Percentiles rank a stretch among this genome's conserved stretches.
Conservation (phyloP, 106 monocot species). For the Phalaenopsis aphrodite region DNA sequence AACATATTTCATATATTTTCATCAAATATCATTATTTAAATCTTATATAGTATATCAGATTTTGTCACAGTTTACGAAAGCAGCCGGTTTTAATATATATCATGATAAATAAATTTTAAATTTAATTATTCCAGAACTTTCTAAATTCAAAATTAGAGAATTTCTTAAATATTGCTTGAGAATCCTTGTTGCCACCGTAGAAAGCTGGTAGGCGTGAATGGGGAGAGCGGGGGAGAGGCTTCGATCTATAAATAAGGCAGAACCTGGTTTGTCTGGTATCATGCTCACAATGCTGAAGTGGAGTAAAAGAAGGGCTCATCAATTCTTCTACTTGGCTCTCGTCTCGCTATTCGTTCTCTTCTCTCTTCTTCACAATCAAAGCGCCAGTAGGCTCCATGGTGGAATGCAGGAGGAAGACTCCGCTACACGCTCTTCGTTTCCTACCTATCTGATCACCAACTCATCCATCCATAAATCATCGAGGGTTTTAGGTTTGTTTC, state of each 20-base stretch:
- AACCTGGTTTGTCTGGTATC: neutral
- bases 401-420: neutral
- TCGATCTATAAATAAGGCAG: neutral
- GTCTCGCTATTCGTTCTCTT: constrained; percentile 44
- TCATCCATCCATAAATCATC: constrained; percentile 1
- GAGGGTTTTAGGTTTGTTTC: constrained; percentile 7
- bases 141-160: no score
- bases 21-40: no score
- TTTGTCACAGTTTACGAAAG: no score
- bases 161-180: no score
- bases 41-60: no score
- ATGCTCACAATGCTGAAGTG: constrained; percentile 34
- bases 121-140: no score
- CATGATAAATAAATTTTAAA: no score
- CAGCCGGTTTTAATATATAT: no score
- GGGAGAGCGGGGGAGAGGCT: neutral
- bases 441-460: constrained; percentile 17
- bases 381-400: constrained; percentile 2
- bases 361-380: constrained; percentile 29
- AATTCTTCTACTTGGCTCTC: constrained; percentile 28
- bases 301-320: constrained; percentile 28
- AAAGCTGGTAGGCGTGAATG: no score
- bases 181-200: no score
- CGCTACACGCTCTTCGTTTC: constrained; percentile 12
- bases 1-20: no score